Evolutionary conservation across 2,329 filamentous ascomycete species (phyloP), one percentile per base, ranked within the genome.

Genomic region (Aspergillus ibericus): DNA sequence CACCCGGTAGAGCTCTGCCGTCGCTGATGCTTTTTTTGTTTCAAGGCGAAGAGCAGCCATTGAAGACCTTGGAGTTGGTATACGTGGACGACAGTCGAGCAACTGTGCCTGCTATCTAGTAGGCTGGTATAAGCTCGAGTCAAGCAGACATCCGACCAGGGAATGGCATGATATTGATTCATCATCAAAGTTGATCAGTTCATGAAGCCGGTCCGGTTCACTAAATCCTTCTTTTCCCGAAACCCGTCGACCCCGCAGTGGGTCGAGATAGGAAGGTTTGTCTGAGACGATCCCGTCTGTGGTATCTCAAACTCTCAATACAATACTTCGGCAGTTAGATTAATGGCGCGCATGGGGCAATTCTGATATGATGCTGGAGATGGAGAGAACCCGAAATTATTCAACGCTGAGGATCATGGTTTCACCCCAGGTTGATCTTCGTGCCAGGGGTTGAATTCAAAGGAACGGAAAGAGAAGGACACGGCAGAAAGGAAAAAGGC

Each of bases 251-350:
- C 51, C 51, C 51, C 51, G 51, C 51, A 44, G 51, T 53, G 51
- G 51, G 51, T 53, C 51, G 27, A 53, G 38, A 53, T 44, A 27
- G 51, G 51, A 36, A 29, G 36, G 38, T 32, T 53, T 53, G 51
- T 53, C 51, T 53, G 51, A 44, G 51, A 53, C 29, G 16, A 25
- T 53, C 35, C 35, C 51, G 36, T 27, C 27, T n/a, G 25, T 27
- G 27, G 25, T 10, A 42, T 34, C 16, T 44, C 44, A 16, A 18
- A n/a, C 9, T 47, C 44, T 47, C 22, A 18, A 18, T 13, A 27
- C n/a, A 25, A 25, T 29, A 25, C 20, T 16, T 15, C 29, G 20
- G 7, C 13, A 29, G 42, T 48, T 3, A 16, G 44, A 29, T 48
- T 25, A 32, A 0, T 22, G 25, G 9, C 22, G 44, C 25, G 25